Percentiles rank a stretch among this genome's conserved stretches.
Conservation (phyloP, 768 basidiomycete genomes). For the Lactarius evosmus region DNA sequence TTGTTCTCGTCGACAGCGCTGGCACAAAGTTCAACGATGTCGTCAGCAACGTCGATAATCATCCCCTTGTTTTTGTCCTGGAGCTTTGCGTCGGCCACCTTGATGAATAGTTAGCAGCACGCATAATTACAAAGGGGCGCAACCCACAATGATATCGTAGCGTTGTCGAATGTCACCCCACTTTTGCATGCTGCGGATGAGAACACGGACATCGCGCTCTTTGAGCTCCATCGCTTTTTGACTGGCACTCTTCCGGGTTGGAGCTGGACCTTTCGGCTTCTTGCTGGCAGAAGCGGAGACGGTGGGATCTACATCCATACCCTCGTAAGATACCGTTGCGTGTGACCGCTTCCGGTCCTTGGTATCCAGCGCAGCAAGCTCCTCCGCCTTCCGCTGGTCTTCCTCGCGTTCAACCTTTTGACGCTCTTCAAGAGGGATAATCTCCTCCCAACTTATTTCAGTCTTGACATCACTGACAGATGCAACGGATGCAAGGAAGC, state of each 20-base stretch:
- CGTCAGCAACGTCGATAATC: conserved; percentile 88
- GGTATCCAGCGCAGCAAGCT: conserved; percentile 59
- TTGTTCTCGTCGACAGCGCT: conserved; percentile 83
- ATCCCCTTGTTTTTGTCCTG: conserved; percentile 91
- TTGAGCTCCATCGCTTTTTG: conserved; percentile 97
- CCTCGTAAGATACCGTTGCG: conserved; percentile 86
- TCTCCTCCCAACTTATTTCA: conserved; percentile 99
- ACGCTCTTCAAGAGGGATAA: conserved; percentile 92
- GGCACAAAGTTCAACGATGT: conserved; percentile 83
- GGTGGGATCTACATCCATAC: conserved; percentile 86
- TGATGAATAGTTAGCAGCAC: conserved; percentile 17
- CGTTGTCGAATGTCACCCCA: conserved; percentile 97
- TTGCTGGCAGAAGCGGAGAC: conserved; percentile 58
- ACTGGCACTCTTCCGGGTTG: conserved; percentile 83
- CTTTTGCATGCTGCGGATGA: conserved; percentile 91
- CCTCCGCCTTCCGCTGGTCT: conserved; percentile 68
- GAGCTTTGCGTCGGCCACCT: conserved; percentile 89
- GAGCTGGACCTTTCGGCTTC: conserved; percentile 69
- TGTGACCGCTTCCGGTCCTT: conserved; percentile 78
- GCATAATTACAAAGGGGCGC: conserved; percentile 8
- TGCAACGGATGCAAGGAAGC: conserved; percentile 93
- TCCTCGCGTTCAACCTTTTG: conserved; percentile 81
- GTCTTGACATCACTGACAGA: conserved; percentile 97
- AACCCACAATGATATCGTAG: conserved; percentile 88
- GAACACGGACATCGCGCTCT: conserved; percentile 93